A percentile compares a stretch with the other conserved stretches of the same genome.
Conservation (phyloP, 768 basidiomycete genomes). For the Russula sp. region DNA sequence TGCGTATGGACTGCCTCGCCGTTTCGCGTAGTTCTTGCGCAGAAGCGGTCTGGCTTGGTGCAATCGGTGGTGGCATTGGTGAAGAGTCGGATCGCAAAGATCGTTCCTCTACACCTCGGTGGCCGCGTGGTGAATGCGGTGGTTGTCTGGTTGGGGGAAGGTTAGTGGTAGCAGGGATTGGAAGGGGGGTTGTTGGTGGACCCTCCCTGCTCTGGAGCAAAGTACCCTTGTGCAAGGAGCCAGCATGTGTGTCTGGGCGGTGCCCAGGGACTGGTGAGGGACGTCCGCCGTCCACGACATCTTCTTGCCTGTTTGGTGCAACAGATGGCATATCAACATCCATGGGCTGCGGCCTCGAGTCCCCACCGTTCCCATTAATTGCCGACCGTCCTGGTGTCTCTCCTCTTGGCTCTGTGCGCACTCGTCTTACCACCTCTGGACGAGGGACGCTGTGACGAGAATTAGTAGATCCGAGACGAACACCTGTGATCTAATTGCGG, state of each 20-base stretch:
- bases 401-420: conserved; percentile 34
- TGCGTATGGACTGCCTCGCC: conserved; percentile 51
- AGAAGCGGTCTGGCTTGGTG: conserved; percentile 69
- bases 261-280: conserved; percentile 1
- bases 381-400: conserved; percentile 29
- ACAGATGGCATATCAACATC: conserved; percentile 10
- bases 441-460: conserved; percentile 50
- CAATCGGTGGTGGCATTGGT: conserved; percentile 74
- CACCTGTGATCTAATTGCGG: conserved; percentile 14
- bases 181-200: conserved; percentile 20
- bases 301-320: conserved; percentile 3
- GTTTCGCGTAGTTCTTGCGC: conserved; percentile 78
- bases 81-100: conserved; percentile 30
- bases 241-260: conserved; percentile 3
- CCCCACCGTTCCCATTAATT: conserved; percentile 26
- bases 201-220: conserved; percentile 17
- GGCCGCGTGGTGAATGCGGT: conserved; percentile 33
- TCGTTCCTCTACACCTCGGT: conserved; percentile 37
- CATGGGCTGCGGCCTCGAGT: conserved; percentile 15
- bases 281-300: neutral
- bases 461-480: conserved; percentile 11
- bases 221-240: conserved; percentile 5
- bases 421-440: conserved; percentile 71
- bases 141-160: conserved; percentile 29
- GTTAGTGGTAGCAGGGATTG: conserved; percentile 19